A percentile compares a stretch with the other conserved stretches of the same genome.
phyloP scores from a whole-genome alignment of 129 eudicot species.

The Tagetes patula region DNA sequence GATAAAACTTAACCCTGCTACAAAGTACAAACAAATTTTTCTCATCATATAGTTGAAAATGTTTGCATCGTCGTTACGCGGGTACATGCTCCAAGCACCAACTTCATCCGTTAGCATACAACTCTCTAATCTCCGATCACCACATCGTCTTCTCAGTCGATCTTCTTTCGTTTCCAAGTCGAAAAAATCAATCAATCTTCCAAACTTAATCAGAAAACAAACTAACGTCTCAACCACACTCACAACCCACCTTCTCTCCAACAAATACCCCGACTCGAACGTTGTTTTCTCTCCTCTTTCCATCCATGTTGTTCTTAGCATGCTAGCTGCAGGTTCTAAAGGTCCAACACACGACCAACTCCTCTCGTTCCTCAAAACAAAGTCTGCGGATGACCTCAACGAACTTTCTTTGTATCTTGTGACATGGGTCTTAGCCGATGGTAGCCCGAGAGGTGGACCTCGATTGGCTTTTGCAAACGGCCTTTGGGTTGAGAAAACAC shows the following conservation, averaged over 20 bases:
- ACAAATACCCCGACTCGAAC: constrained; percentile 15
- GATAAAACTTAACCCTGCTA: too few species aligned
- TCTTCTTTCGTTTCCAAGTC: too few species aligned
- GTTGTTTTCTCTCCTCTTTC: constrained; percentile 24
- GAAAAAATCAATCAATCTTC: not conserved
- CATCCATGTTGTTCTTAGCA: constrained; percentile 48
- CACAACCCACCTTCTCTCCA: constrained; percentile 44
- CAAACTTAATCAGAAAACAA: constrained; percentile 23
- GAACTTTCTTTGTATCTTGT: constrained; percentile 47
- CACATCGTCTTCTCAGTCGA: too few species aligned
- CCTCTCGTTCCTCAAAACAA: constrained; percentile 53
- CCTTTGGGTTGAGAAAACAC: not conserved
- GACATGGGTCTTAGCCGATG: constrained; percentile 46
- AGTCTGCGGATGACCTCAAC: constrained; percentile 45
- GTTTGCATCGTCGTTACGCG: too few species aligned
- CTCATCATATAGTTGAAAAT: too few species aligned
- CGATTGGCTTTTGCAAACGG: constrained; percentile 52
- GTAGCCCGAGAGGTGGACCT: constrained; percentile 57
- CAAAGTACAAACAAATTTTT: too few species aligned
- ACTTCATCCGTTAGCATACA: too few species aligned
- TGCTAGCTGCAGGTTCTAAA: not conserved
- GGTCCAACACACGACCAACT: constrained; percentile 55
- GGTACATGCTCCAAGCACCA: too few species aligned
- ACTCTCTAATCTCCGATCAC: too few species aligned
- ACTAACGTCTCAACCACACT: constrained; percentile 4